Conservation (phyloP, 169 alveolate genomes). For the Plasmodium reichenowi region DNA sequence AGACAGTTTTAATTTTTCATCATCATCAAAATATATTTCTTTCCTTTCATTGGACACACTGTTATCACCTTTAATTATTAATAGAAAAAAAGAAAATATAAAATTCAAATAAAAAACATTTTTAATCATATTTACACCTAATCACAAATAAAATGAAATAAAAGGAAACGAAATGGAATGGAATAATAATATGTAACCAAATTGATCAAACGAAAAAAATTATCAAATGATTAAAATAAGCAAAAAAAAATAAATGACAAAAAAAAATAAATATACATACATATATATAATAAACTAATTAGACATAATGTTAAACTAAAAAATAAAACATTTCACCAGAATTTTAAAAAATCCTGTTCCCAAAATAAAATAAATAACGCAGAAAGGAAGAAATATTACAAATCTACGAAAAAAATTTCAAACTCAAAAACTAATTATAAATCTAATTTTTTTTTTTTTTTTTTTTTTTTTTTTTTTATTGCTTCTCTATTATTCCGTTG, state of each 20-base stretch:
- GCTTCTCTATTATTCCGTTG: too few species aligned
- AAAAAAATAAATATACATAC: neutral
- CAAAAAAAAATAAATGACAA: neutral
- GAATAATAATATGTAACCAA: too few species aligned
- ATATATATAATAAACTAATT: neutral
- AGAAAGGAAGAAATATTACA: neutral
- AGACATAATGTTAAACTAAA: too few species aligned
- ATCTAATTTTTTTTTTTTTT: too few species aligned
- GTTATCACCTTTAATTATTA: conserved; percentile 70
- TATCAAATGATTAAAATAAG: neutral
- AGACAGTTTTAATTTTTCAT: neutral
- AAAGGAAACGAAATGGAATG: too few species aligned
- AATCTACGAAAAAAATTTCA: too few species aligned
- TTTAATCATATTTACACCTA: conserved; percentile 67
- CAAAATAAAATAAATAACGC: neutral
- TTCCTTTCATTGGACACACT: conserved; percentile 12
- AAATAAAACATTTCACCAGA: too few species aligned
- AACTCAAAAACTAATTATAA: too few species aligned
- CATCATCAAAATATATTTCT: neutral
- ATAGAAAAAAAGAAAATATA: conserved; percentile 44
- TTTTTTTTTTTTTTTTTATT: too few species aligned
- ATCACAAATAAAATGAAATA: neutral
- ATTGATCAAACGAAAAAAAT: too few species aligned
- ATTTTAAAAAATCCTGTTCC: too few species aligned
- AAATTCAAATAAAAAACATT: conserved; percentile 62